These are phyloP conservation scores for California macrophylla DNA, from an alignment of 441 rosid species.

Conservation along the genomic window DNA sequence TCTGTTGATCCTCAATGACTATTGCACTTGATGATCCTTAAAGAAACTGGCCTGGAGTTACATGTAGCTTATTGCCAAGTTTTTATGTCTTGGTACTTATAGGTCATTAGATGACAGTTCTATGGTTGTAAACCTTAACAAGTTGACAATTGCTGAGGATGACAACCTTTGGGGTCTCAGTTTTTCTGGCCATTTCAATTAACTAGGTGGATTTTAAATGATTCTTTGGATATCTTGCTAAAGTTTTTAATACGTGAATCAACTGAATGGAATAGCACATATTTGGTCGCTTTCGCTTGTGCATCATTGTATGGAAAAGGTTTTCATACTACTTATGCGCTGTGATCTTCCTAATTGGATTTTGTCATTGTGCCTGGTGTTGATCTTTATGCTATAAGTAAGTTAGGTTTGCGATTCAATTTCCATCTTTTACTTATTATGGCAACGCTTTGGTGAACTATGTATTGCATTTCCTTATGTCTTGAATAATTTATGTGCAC, in stretches of 20 bases:
- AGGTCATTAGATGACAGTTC: not conserved
- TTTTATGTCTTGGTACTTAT: not conserved
- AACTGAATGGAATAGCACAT: not conserved
- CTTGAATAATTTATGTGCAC: not conserved
- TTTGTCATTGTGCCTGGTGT: not conserved
- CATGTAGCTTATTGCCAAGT: not conserved
- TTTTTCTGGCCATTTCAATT: not conserved
- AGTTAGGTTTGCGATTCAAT: not conserved
- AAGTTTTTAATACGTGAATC: not conserved
- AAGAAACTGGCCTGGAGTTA: not conserved
- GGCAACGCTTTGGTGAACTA: not conserved
- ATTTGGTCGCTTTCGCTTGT: not conserved
- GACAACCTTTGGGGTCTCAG: not conserved
- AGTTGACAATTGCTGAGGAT: not conserved
- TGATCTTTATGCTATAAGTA: not conserved
- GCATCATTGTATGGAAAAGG: not conserved
- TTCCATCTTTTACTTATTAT: not conserved
- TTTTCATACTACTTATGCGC: not conserved
- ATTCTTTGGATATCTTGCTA: not conserved
- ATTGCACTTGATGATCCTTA: not conserved
- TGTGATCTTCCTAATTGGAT: not conserved
- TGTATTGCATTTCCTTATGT: conserved; percentile 6
- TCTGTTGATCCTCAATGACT: not conserved
- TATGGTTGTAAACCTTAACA: not conserved
- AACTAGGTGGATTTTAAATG: not conserved